Evolutionary conservation across 148 eudicot species (phyloP).

Genomic region (Vaccinium vitisidaea): DNA sequence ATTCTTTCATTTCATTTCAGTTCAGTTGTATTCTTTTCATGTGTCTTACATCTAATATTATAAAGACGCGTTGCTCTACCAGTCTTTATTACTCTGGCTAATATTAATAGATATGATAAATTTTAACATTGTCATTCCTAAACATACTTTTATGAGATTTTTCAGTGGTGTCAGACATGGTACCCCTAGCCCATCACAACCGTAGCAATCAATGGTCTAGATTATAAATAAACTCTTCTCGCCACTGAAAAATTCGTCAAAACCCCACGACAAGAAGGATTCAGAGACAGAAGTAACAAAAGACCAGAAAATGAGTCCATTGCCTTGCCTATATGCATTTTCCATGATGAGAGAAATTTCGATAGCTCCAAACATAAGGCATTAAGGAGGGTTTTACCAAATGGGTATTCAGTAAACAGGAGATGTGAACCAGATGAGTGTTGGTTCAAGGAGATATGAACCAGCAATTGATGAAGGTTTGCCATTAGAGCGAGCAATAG

Average conservation of each 20-base stretch:
- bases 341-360: slow-evolving; percentile 38
- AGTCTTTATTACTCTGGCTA: too few species aligned
- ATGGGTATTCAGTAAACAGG: slow-evolving; percentile 28
- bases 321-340: slow-evolving; percentile 43
- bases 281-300: slow-evolving; percentile 15
- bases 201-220: too few species aligned
- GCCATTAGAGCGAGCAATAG: slow-evolving; percentile 42
- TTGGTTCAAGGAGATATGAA: slow-evolving; percentile 16
- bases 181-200: too few species aligned
- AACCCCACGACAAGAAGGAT: slow-evolving; percentile 22
- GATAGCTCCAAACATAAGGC: slow-evolving; percentile 17
- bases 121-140: too few species aligned
- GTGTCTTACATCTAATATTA: too few species aligned
- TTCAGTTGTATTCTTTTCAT: too few species aligned
- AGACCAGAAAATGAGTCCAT: slow-evolving; percentile 23
- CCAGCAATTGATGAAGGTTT: slow-evolving; percentile 46
- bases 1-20: too few species aligned
- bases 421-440: slow-evolving; percentile 13
- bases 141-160: too few species aligned
- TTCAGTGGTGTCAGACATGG: too few species aligned
- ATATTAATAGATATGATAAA: too few species aligned
- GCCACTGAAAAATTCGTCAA: neutral
- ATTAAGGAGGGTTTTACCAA: slow-evolving; percentile 16
- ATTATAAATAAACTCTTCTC: too few species aligned
- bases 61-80: too few species aligned